Conservation (phyloP, 1,139 yeast species). For the Saccharomyces hybrid region DNA sequence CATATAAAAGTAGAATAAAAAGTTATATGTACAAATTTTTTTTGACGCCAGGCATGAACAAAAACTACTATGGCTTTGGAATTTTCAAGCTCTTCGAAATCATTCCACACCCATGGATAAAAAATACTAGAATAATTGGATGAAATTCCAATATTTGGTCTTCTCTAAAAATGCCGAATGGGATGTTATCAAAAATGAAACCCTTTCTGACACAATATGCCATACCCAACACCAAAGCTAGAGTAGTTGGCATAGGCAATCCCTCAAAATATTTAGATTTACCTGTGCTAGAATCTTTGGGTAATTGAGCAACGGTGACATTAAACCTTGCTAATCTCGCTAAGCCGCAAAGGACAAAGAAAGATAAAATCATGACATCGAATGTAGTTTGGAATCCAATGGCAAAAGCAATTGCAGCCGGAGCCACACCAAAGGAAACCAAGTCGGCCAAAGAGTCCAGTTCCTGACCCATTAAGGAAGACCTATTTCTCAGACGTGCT, state of each 20-base stretch:
- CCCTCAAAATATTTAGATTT: slow-evolving; percentile 88
- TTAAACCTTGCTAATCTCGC: slow-evolving; percentile 92
- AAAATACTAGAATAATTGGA: slow-evolving; percentile 55
- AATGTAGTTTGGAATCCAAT: slow-evolving; percentile 80
- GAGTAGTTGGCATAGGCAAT: slow-evolving; percentile 86
- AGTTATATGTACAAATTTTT: not conserved
- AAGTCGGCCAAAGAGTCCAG: slow-evolving; percentile 93
- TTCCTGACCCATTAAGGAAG: slow-evolving; percentile 94
- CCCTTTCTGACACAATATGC: slow-evolving; percentile 53
- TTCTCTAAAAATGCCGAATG: slow-evolving; percentile 53
- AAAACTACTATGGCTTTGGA: slow-evolving; percentile 65
- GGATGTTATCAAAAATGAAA: slow-evolving; percentile 41
- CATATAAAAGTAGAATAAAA: not conserved
- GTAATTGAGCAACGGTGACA: slow-evolving; percentile 86
- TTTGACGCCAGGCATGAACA: not conserved
- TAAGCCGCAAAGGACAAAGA: slow-evolving; percentile 88
- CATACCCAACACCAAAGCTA: slow-evolving; percentile 66
- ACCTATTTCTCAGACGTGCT: slow-evolving; percentile 86
- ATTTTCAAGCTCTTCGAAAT: slow-evolving; percentile 84
- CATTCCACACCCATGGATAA: slow-evolving; percentile 82
- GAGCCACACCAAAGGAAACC: slow-evolving; percentile 87
- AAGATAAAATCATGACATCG: slow-evolving; percentile 69
- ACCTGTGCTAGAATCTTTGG: slow-evolving; percentile 69
- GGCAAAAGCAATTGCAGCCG: slow-evolving; percentile 86
- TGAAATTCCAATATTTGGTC: slow-evolving; percentile 67